phyloP scores from a whole-genome alignment of 2,329 filamentous ascomycete species.

The Botrytis sinoallii region DNA sequence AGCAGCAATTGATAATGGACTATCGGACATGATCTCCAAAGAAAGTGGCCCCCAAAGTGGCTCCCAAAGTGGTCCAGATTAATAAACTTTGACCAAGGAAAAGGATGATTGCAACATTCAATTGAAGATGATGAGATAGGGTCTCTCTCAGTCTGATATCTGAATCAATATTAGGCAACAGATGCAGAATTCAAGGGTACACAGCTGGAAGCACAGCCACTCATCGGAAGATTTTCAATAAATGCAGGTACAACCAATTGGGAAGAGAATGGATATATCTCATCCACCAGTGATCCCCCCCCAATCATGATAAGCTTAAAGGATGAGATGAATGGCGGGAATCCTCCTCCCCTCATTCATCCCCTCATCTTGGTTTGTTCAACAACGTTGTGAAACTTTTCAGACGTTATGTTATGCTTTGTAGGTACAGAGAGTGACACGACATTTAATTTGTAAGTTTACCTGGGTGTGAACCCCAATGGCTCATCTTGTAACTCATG shows the following conservation, averaged over 20 bases:
- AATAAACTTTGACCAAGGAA: neutral
- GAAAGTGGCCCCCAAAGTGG: neutral
- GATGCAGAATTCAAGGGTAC: neutral
- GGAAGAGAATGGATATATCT: neutral
- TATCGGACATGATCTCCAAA: conserved; percentile 10
- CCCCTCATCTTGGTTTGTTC: conserved; percentile 8
- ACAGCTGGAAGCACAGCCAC: conserved; percentile 14
- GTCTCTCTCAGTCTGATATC: conserved; percentile 10
- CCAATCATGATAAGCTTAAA: neutral
- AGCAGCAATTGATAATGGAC: conserved; percentile 22
- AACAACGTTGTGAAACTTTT: conserved; percentile 6
- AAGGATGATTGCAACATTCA: neutral
- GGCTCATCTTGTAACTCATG: neutral
- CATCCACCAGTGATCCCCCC: neutral
- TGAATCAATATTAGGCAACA: conserved; percentile 11
- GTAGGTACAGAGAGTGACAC: neutral
- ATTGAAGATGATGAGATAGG: neutral
- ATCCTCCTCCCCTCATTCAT: neutral
- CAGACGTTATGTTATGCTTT: neutral
- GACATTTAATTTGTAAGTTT: neutral
- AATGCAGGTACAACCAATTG: conserved; percentile 17
- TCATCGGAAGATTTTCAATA: conserved; percentile 10
- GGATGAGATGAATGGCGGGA: neutral
- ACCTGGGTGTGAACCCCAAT: neutral
- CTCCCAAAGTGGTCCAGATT: neutral